Evolutionary conservation across 306 rosid species (phyloP).

Genomic region (Gastrolobium bilobum): DNA sequence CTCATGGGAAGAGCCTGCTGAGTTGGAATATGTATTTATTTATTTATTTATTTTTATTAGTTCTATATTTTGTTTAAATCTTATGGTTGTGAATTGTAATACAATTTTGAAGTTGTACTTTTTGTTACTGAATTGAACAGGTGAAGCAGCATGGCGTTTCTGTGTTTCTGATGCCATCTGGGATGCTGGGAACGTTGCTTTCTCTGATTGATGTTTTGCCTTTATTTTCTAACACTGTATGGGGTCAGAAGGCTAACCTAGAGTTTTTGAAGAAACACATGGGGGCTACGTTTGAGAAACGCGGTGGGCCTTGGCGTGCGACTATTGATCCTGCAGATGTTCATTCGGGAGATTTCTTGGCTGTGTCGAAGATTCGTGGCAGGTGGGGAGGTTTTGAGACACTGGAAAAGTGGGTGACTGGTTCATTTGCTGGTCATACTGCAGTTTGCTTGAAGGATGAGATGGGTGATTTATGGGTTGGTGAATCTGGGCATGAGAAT

Average conservation of each 20-base stretch:
- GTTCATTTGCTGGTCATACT: slow-evolving; percentile 94
- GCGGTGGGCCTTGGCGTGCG: slow-evolving; percentile 70
- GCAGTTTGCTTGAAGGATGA: slow-evolving; percentile 94
- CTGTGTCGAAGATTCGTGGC: slow-evolving; percentile 90
- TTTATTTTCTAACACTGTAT: slow-evolving; percentile 77
- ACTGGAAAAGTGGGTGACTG: slow-evolving; percentile 91
- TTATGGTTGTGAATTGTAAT: not conserved
- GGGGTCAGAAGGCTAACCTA: slow-evolving; percentile 89
- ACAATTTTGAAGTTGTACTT: slow-evolving; percentile 17
- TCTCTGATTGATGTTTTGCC: slow-evolving; percentile 85
- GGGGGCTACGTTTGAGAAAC: slow-evolving; percentile 86
- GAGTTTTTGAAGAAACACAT: slow-evolving; percentile 84
- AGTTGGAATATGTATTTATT: slow-evolving; percentile 82
- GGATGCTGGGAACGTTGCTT: slow-evolving; percentile 88
- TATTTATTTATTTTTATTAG: slow-evolving; percentile 44
- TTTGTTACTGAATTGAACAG: slow-evolving; percentile 56
- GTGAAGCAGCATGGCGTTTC: slow-evolving; percentile 91
- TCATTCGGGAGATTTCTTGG: slow-evolving; percentile 89
- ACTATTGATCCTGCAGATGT: slow-evolving; percentile 78
- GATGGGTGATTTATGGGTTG: slow-evolving; percentile 88
- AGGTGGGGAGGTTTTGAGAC: slow-evolving; percentile 98
- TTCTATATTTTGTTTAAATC: slow-evolving; percentile 32
- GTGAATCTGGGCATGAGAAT: slow-evolving; percentile 97
- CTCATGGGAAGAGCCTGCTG: slow-evolving; percentile 92
- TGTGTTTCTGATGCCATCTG: slow-evolving; percentile 95